Evolutionary conservation across 2,329 filamentous ascomycete genomes (phyloP).

Genomic region (Exophiala viscosa): DNA sequence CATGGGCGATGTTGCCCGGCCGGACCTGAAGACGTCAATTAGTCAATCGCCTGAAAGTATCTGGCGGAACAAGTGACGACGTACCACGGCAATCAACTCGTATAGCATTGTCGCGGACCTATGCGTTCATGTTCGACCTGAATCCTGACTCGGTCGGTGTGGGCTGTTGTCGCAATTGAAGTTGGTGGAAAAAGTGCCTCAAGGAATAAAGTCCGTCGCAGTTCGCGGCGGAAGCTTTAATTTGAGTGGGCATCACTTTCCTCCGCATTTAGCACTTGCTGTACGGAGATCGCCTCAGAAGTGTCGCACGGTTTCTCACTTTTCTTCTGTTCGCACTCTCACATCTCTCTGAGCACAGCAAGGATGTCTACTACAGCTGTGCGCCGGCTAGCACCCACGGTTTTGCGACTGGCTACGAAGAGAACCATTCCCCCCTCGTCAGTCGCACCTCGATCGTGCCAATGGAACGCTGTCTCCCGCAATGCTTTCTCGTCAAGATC

Average conservation of each 20-base stretch:
- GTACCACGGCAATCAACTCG: slow-evolving; percentile 91
- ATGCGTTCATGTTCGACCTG: neutral
- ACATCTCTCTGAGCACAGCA: neutral
- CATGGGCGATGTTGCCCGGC: slow-evolving; percentile 81
- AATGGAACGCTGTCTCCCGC: slow-evolving; percentile 2
- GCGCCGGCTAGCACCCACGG: slow-evolving; percentile 12
- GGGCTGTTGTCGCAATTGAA: neutral
- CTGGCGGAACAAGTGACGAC: slow-evolving; percentile 35
- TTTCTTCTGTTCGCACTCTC: neutral
- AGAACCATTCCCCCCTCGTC: slow-evolving; percentile 4
- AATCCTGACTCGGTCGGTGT: neutral
- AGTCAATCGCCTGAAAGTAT: slow-evolving; percentile 10
- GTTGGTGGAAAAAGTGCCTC: neutral
- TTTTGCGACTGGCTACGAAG: slow-evolving; percentile 9
- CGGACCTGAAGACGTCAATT: slow-evolving; percentile 66
- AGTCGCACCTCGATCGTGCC: neutral
- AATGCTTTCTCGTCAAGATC: slow-evolving; percentile 19
- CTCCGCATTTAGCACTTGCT: too few species aligned
- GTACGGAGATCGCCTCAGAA: too few species aligned
- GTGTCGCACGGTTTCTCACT: too few species aligned
- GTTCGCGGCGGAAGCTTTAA: too few species aligned
- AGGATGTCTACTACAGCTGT: slow-evolving; percentile 16
- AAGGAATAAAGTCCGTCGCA: neutral
- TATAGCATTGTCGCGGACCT: slow-evolving; percentile 69
- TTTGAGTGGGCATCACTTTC: too few species aligned